Percentiles rank a stretch among this genome's conserved stretches.
Evolutionary conservation across 1,139 yeast genomes (phyloP).

Genomic region (Scheffersomyces segobiensis): DNA sequence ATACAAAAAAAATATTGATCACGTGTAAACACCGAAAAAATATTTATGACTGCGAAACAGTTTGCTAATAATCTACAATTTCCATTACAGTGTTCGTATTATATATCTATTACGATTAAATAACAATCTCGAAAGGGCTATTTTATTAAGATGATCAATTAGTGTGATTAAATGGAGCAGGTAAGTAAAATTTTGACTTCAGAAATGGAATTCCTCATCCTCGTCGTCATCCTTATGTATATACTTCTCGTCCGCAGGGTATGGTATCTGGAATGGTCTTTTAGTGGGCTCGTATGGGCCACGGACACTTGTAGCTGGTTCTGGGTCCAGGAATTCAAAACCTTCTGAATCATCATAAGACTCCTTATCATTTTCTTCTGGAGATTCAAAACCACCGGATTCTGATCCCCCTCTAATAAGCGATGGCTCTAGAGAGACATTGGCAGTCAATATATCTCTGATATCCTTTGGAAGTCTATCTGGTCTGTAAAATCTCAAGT

Average conservation of each 20-base stretch:
- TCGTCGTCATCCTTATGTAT: conserved; percentile 8
- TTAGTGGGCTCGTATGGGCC: neutral
- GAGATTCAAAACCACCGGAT: conserved; percentile 1
- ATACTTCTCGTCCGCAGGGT: conserved; percentile 4
- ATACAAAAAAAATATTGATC: neutral
- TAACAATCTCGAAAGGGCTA: neutral
- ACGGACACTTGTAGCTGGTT: neutral
- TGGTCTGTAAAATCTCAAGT: conserved; percentile 48
- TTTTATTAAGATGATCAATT: no score
- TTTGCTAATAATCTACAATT: neutral
- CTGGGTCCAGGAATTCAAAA: conserved; percentile 7
- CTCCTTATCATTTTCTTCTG: conserved; percentile 6
- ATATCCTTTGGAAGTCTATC: conserved; percentile 41
- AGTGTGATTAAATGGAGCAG: neutral
- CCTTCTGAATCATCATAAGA: conserved; percentile 7
- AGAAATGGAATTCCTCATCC: conserved; percentile 20
- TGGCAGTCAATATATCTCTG: conserved; percentile 42
- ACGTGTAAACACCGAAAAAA: neutral
- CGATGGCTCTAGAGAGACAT: conserved; percentile 24
- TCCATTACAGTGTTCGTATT: neutral
- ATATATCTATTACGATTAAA: neutral
- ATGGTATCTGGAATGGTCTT: conserved; percentile 3
- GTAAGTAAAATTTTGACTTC: neutral
- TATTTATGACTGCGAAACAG: neutral
- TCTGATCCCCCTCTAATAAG: neutral